phyloP scores from a whole-genome alignment of 2,329 filamentous ascomycete species.

The Metarhizium guizhouense region DNA sequence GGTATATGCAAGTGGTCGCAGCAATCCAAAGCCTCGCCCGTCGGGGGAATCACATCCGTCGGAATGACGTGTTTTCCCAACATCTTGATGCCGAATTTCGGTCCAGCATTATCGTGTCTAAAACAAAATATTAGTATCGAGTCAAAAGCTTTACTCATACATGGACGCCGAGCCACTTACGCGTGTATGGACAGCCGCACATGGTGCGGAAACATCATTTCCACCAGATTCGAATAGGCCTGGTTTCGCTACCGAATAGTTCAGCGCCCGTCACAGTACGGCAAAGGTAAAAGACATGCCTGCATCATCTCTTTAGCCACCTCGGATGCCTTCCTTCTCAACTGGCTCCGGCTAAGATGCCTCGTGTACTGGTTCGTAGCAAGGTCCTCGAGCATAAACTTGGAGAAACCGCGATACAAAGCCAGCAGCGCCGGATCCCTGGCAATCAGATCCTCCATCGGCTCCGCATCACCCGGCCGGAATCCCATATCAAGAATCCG shows the following conservation, averaged over 20 bases:
- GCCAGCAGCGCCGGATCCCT: conserved; percentile 30
- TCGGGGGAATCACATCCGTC: conserved; percentile 21
- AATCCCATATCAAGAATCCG: conserved; percentile 25
- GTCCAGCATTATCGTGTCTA: conserved; percentile 28
- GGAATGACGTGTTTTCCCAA: conserved; percentile 23
- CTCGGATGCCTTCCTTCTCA: conserved; percentile 19
- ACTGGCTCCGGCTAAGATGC: conserved; percentile 17
- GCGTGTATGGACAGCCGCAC: conserved; percentile 39
- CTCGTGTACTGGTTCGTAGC: conserved; percentile 15
- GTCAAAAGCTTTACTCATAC: not conserved
- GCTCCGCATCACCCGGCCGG: conserved; percentile 21
- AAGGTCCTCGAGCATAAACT: conserved; percentile 37
- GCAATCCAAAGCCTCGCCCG: conserved; percentile 9
- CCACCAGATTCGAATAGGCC: conserved; percentile 38
- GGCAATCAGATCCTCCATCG: conserved; percentile 16
- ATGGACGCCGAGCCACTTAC: conserved; percentile 13
- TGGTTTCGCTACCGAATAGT: conserved; percentile 26
- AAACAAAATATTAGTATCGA: not conserved
- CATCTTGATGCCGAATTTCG: conserved; percentile 32
- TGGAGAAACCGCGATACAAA: conserved; percentile 52
- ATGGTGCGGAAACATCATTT: conserved; percentile 33
- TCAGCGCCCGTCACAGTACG: not conserved
- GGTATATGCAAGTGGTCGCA: conserved; percentile 24
- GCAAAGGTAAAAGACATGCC: conserved; percentile 4
- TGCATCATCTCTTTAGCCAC: conserved; percentile 26